These are phyloP conservation scores for Chrysopogon serrulatus DNA, from an alignment of 176 grass and related monocot species.

Conservation along the genomic window DNA sequence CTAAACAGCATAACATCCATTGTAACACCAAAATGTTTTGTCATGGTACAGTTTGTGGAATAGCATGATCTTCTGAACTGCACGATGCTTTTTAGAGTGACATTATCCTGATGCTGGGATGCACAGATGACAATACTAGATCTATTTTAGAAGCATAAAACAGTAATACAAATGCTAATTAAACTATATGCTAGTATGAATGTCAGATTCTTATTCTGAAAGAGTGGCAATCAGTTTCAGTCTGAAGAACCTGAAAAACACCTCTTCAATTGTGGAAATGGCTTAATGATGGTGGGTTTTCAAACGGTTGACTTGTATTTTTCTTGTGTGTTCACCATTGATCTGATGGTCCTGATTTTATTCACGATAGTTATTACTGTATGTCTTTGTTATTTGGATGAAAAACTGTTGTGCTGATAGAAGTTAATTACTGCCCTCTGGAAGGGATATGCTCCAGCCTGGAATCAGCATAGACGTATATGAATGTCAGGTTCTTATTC, in stretches of 20 bases:
- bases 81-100: neutral
- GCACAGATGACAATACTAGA: neutral
- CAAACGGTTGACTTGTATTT: too few species aligned
- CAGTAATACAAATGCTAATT: neutral
- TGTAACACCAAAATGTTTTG: too few species aligned
- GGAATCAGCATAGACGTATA: too few species aligned
- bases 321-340: too few species aligned
- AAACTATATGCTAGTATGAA: neutral
- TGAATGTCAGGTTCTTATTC: neutral
- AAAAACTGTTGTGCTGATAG: too few species aligned
- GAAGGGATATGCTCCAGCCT: too few species aligned
- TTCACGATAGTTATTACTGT: too few species aligned
- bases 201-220: neutral
- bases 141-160: neutral
- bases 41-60: too few species aligned
- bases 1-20: neutral
- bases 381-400: too few species aligned
- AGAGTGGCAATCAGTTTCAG: neutral
- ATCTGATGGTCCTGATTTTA: too few species aligned
- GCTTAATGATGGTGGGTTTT: too few species aligned
- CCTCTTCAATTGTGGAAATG: neutral
- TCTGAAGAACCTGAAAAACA: neutral
- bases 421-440: too few species aligned
- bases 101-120: neutral
- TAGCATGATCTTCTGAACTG: neutral